These are phyloP conservation scores for Hypoxylon sp. DNA, from an alignment of 2,329 filamentous ascomycete genomes.

Conservation along the genomic window DNA sequence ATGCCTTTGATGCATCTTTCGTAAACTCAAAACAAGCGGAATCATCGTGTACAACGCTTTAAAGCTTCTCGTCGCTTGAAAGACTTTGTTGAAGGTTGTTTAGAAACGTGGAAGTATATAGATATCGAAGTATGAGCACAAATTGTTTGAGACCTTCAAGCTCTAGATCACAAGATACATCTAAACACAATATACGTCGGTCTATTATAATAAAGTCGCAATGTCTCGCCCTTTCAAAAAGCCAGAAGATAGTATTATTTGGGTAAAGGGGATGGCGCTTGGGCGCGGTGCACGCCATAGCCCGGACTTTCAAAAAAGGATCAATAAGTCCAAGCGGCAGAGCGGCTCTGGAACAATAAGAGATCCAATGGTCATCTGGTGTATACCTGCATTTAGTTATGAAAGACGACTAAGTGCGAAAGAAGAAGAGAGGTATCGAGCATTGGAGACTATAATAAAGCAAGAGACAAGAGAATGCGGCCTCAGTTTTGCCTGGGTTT, in stretches of 20 bases:
- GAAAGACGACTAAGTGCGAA: not conserved
- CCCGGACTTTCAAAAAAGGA: not conserved
- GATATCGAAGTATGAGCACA: no score
- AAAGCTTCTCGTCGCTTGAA: no score
- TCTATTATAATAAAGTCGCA: not conserved
- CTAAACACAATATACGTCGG: no score
- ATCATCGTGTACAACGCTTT: no score
- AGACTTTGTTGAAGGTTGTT: no score
- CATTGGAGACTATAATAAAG: slow-evolving; percentile 3
- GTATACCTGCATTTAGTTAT: not conserved
- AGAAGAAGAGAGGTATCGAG: not conserved
- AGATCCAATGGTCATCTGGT: slow-evolving; percentile 19
- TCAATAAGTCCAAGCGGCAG: not conserved
- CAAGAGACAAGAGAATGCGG: slow-evolving; percentile 5
- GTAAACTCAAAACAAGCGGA: no score
- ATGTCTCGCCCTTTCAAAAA: not conserved
- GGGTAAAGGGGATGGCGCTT: slow-evolving; percentile 19
- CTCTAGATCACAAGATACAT: no score
- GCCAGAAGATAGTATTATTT: not conserved
- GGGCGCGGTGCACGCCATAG: not conserved
- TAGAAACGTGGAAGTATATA: no score
- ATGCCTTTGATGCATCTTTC: no score
- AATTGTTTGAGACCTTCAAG: no score
- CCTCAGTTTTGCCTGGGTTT: slow-evolving; percentile 19
- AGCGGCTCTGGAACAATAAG: slow-evolving; percentile 11